Conservation (phyloP, 2,329 filamentous ascomycete species). For the Fusarium fracticaudum region DNA sequence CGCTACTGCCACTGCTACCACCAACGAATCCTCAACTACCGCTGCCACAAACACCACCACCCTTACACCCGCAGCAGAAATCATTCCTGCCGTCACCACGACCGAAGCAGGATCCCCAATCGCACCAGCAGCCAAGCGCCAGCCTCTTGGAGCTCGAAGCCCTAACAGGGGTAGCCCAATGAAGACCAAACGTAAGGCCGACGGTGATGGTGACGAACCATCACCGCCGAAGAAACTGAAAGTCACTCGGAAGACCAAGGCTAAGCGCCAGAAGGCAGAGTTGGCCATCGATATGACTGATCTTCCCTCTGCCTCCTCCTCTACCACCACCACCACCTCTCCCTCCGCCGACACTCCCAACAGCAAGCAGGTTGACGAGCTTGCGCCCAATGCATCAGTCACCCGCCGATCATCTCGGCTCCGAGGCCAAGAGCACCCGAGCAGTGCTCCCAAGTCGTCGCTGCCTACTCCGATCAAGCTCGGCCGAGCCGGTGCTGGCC, state of each 20-base stretch:
- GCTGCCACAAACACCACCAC: conserved; percentile 24
- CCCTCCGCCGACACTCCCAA: neutral
- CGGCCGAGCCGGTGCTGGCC: conserved; percentile 39
- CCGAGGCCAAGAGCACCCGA: conserved; percentile 31
- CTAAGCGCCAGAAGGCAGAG: conserved; percentile 21
- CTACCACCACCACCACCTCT: neutral
- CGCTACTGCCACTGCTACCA: neutral
- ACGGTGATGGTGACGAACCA: conserved; percentile 26
- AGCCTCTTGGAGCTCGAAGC: conserved; percentile 48
- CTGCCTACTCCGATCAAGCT: conserved; percentile 50
- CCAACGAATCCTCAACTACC: conserved; percentile 45
- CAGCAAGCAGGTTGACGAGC: conserved; percentile 21
- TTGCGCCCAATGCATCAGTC: conserved; percentile 9
- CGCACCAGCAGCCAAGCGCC: conserved; percentile 38
- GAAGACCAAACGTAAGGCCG: conserved; percentile 48
- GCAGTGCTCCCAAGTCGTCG: conserved; percentile 43
- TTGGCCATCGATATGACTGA: conserved; percentile 27
- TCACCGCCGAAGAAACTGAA: conserved; percentile 36
- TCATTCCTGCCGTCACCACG: conserved; percentile 14
- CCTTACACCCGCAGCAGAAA: conserved; percentile 38
- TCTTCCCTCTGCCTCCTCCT: neutral
- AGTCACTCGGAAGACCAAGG: conserved; percentile 23
- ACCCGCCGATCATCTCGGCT: conserved; percentile 49
- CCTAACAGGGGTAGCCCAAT: conserved; percentile 48
- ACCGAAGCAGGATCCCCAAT: conserved; percentile 48